Conservation (phyloP, 257 asterid genomes). For the Pogostemon cablin region DNA sequence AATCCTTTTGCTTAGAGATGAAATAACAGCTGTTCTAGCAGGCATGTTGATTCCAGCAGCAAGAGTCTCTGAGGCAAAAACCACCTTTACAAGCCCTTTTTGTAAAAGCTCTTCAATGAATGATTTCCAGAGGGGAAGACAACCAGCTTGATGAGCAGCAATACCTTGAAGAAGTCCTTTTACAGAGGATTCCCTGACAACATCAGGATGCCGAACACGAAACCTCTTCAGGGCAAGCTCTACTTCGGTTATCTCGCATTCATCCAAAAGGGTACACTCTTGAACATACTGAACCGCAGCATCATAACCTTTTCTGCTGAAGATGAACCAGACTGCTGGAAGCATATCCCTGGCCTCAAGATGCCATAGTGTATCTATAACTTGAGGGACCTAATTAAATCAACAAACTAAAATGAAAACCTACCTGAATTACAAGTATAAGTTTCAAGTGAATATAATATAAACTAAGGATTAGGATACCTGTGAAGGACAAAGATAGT, state of each 20-base stretch:
- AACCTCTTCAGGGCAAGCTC: conserved; percentile 88
- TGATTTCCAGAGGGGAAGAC: conserved; percentile 98
- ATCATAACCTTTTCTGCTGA: conserved; percentile 99
- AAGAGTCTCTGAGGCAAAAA: conserved; percentile 97
- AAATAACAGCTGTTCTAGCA: conserved; percentile 95
- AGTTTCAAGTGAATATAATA: conserved; percentile 27
- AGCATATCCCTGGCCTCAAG: conserved; percentile 89
- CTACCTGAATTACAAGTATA: conserved; percentile 19
- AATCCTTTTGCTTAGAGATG: conserved; percentile 89
- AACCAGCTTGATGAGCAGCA: conserved; percentile 99
- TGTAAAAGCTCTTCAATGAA: conserved; percentile 93
- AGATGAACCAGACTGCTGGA: conserved; percentile 99
- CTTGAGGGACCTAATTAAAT: conserved; percentile 81
- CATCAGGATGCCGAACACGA: conserved; percentile 85
- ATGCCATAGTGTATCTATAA: conserved; percentile 86
- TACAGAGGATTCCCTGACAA: conserved; percentile 84
- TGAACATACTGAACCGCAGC: conserved; percentile 95
- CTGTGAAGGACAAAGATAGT: conserved; percentile 74
- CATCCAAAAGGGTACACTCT: conserved; percentile 72
- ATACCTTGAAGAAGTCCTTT: conserved; percentile 94
- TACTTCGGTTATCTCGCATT: conserved; percentile 85
- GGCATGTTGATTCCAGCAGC: conserved; percentile 99
- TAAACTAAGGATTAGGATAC: conserved; percentile 43
- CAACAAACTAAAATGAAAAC: conserved; percentile 24
- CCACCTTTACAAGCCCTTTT: conserved; percentile 91